These are phyloP conservation scores for Rubia balearica DNA, from an alignment of 305 asterid genomes.

Conservation along the genomic window DNA sequence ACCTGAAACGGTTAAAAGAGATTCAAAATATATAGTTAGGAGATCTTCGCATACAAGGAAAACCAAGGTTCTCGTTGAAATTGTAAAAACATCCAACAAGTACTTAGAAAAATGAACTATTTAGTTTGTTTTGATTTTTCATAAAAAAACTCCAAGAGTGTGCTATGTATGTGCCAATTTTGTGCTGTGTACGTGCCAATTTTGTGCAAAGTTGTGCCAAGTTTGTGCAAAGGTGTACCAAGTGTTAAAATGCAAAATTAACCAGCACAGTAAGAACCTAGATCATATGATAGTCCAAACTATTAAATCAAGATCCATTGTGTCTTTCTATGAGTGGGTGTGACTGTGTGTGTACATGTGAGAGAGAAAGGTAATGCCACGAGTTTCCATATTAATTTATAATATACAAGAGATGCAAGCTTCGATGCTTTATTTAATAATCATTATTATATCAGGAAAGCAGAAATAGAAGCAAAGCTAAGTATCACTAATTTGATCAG, in stretches of 20 bases:
- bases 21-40: background rate
- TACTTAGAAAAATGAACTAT: background rate
- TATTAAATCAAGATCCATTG: background rate
- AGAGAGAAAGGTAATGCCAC: conserved; percentile 4
- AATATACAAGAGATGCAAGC: conserved; percentile 18
- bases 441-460: conserved; percentile 13
- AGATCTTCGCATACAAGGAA: background rate
- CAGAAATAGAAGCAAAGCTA: conserved; percentile 11
- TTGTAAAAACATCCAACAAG: background rate
- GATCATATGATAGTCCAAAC: background rate
- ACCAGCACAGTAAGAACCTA: background rate
- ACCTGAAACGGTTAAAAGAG: conserved; percentile 37
- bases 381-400: conserved; percentile 13
- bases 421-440: conserved; percentile 16
- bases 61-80: background rate
- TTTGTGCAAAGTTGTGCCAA: background rate
- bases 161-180: background rate
- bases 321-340: background rate
- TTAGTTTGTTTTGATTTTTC: background rate
- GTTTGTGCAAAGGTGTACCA: background rate
- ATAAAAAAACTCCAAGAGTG: background rate
- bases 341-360: background rate
- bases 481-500: conserved; percentile 21
- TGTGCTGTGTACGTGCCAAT: background rate
- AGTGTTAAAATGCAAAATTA: background rate